These are phyloP conservation scores for Hydnomerulius pinastri DNA, from an alignment of 768 basidiomycete genomes.

Conservation along the genomic window DNA sequence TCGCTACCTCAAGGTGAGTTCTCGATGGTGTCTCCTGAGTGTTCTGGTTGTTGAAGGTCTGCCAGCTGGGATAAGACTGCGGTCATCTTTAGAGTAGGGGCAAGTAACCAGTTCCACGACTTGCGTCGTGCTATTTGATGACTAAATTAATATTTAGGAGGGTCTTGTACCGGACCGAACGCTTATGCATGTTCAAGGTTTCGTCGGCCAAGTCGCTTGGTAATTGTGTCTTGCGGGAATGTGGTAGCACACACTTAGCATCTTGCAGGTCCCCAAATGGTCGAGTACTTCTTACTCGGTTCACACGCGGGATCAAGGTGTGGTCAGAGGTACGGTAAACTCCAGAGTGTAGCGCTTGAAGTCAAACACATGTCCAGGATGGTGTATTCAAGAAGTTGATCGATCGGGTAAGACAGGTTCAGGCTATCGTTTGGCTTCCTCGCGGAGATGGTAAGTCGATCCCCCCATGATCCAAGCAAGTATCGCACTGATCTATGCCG, in stretches of 20 bases:
- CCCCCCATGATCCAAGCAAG: no score
- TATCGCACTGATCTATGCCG: neutral
- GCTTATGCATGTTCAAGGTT: slow-evolving; percentile 51
- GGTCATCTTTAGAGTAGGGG: slow-evolving; percentile 47
- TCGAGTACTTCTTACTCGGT: slow-evolving; percentile 45
- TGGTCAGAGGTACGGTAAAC: slow-evolving; percentile 46
- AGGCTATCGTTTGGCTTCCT: slow-evolving; percentile 53
- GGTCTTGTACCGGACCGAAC: slow-evolving; percentile 43
- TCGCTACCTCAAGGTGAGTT: slow-evolving; percentile 54
- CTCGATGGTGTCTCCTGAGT: neutral
- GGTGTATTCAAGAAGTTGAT: slow-evolving; percentile 53
- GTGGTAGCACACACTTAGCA: neutral
- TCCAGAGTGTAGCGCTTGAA: neutral
- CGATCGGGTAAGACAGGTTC: slow-evolving; percentile 44
- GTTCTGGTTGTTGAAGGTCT: neutral
- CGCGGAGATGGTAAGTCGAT: slow-evolving; percentile 41
- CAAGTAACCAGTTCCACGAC: slow-evolving; percentile 18
- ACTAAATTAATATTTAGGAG: slow-evolving; percentile 33
- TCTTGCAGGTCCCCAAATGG: slow-evolving; percentile 48
- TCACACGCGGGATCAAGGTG: slow-evolving; percentile 48
- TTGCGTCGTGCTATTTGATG: neutral
- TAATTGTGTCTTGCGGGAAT: slow-evolving; percentile 8
- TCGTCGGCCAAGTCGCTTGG: slow-evolving; percentile 58
- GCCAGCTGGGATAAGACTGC: slow-evolving; percentile 52
- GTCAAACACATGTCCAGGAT: slow-evolving; percentile 32